These are phyloP conservation scores for Thuja plicata DNA, from an alignment of 83 land plant species.

Conservation along the genomic window DNA sequence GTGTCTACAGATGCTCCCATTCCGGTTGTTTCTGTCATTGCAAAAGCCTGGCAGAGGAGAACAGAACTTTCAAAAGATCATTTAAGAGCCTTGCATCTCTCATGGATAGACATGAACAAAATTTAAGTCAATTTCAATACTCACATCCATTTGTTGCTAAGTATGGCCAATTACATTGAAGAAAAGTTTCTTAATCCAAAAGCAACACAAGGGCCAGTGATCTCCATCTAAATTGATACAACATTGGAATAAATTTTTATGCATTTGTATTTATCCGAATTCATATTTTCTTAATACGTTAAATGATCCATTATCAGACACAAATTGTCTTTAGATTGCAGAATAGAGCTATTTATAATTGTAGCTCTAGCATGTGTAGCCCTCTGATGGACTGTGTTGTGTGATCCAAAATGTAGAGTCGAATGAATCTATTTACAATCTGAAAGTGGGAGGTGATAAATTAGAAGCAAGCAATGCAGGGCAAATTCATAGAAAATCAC, in stretches of 20 bases:
- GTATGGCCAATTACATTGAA: background rate
- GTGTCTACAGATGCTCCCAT: slow-evolving; percentile 69
- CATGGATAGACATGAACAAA: background rate
- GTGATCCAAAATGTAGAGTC: too few species aligned
- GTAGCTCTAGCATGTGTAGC: too few species aligned
- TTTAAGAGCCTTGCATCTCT: background rate
- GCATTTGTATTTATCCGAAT: background rate
- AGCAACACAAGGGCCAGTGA: background rate
- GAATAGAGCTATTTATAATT: background rate
- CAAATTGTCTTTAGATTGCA: background rate
- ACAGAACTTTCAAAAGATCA: background rate
- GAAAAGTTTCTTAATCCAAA: background rate
- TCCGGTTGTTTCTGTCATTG: slow-evolving; percentile 74
- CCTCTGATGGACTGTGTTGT: too few species aligned
- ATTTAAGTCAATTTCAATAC: too few species aligned
- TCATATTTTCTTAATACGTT: background rate
- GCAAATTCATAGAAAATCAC: too few species aligned
- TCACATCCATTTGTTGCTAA: background rate
- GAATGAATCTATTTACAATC: too few species aligned
- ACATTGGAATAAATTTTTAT: too few species aligned
- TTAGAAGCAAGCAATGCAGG: too few species aligned
- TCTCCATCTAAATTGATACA: too few species aligned
- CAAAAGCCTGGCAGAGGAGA: slow-evolving; percentile 59
- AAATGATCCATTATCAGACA: too few species aligned
- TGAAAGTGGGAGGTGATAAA: too few species aligned